Percentiles rank a stretch among this genome's conserved stretches.
These are phyloP conservation scores for Atalantia buxifolia DNA, from an alignment of 345 rosid species.

Conservation along the genomic window DNA sequence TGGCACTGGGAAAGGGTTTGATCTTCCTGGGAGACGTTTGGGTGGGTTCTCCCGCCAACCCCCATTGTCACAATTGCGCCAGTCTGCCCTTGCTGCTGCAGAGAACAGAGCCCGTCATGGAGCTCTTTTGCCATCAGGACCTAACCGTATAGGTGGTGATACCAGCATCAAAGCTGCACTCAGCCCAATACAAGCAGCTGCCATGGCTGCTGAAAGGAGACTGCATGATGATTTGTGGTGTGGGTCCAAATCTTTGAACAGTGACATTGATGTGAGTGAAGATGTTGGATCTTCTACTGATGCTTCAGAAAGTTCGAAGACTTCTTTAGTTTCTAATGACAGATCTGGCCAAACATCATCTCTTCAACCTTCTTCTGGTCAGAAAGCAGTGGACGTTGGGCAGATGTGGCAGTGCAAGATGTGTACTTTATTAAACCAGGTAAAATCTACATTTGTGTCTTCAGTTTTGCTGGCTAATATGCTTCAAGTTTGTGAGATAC, in stretches of 20 bases:
- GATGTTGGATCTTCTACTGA: slow-evolving; percentile 10
- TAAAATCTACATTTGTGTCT: not conserved
- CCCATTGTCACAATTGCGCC: slow-evolving; percentile 33
- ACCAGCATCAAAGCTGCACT: slow-evolving; percentile 30
- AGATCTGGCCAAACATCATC: slow-evolving; percentile 7
- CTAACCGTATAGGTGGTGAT: slow-evolving; percentile 40
- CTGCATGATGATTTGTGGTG: slow-evolving; percentile 43
- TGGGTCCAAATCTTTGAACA: slow-evolving; percentile 31
- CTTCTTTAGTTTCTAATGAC: slow-evolving; percentile 9
- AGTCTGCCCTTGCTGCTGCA: slow-evolving; percentile 44
- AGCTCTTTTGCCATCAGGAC: slow-evolving; percentile 38
- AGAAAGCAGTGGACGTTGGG: slow-evolving; percentile 4
- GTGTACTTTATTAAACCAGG: slow-evolving; percentile 42
- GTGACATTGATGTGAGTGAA: not conserved
- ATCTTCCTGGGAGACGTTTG: slow-evolving; percentile 47
- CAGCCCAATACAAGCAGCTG: slow-evolving; percentile 53
- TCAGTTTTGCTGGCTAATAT: not conserved
- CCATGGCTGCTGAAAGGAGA: slow-evolving; percentile 60
- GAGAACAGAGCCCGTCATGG: slow-evolving; percentile 35
- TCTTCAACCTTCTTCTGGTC: not conserved
- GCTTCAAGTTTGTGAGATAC: not conserved
- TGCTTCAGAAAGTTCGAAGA: slow-evolving; percentile 13
- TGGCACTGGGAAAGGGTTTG: slow-evolving; percentile 45
- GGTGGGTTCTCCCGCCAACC: slow-evolving; percentile 44
- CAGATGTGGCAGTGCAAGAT: slow-evolving; percentile 36